These are phyloP conservation scores for Petunia secreta DNA, from an alignment of 257 asterid species.

Conservation along the genomic window DNA sequence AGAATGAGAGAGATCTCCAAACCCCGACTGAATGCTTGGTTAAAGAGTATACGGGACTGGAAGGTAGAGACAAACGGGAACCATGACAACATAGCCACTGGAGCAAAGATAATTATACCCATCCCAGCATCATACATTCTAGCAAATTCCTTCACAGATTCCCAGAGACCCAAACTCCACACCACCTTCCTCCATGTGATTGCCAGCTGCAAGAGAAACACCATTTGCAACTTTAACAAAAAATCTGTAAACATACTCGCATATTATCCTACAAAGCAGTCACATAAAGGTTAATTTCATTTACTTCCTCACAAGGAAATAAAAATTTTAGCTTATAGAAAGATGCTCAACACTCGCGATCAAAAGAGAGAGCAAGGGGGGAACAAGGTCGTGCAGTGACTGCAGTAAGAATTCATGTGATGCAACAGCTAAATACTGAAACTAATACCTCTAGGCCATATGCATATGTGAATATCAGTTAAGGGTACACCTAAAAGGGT, in stretches of 20 bases:
- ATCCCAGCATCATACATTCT: constrained; percentile 98
- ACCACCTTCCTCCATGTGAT: constrained; percentile 80
- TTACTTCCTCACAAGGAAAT: not conserved
- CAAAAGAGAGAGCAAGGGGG: not conserved
- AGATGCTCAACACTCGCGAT: not conserved
- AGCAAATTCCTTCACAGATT: constrained; percentile 92
- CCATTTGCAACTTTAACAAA: not conserved
- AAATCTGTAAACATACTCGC: not conserved
- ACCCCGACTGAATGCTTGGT: constrained; percentile 99
- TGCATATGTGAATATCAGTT: not conserved
- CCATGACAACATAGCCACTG: constrained; percentile 91
- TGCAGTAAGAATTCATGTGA: not conserved
- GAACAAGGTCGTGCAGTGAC: not conserved
- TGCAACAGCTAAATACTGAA: constrained; percentile 5
- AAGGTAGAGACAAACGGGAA: constrained; percentile 96
- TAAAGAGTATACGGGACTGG: constrained; percentile 96
- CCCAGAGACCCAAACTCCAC: constrained; percentile 93
- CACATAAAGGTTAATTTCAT: not conserved
- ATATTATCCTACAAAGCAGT: constrained; percentile 1
- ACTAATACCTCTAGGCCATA: not conserved
- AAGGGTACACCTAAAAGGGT: not conserved
- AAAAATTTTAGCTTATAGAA: constrained; percentile 4
- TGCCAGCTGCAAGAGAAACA: constrained; percentile 58
- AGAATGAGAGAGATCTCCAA: constrained; percentile 95
- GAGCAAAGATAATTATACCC: constrained; percentile 90